Evolutionary conservation across 2,329 filamentous ascomycete species (phyloP), one percentile per base, ranked within the genome.

Genomic region (Cercospora nicotianae): DNA sequence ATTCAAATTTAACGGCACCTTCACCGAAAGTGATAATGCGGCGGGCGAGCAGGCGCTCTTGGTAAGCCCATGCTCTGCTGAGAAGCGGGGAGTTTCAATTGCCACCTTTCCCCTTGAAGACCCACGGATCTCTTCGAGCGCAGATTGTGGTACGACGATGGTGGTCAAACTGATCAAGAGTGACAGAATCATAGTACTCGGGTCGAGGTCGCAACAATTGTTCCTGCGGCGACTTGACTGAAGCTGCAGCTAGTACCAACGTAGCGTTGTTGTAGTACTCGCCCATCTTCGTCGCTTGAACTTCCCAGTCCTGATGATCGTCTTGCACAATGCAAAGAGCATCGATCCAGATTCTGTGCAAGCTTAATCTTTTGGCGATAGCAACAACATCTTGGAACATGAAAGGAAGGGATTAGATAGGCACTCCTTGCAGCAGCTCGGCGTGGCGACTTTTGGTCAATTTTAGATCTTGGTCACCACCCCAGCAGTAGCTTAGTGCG

Each of bases 321-420:
- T 67, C 65, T 59, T 67, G 65, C 28, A 64, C 42, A 33, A 67
- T 67, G 60, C 65, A 67, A 5, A 67, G 39, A 4, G 60, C 61
- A 45, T 67, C 65, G n/a, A 67, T 64, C 60, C 60, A 64, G 16
- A 67, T 55, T 9, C 6, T 28, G 23, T 55, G 12, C 48, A 55
- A 23, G 5, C 48, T 5, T n/a, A 55, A 30, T 55, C 20, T 55
- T 26, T 28, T 55, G 23, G 48, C 48, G 26, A 55, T 7, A 28
- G 48, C 13, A 13, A 30, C 48, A 23, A 55, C 48, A 26, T 55
- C 48, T 26, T 30, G 48, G 7, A 55, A 55, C 48, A 55, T 55
- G 48, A n/a, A 8, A 4, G 48, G 48, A 55, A 55, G 23, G 26
- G 48, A 55, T 10, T 23, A 28, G 20, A 3, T 3, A 10, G 7